Base-by-base conservation (phyloP, 2,329 filamentous ascomycete species). In the Thermoascus crustaceus region DNA sequence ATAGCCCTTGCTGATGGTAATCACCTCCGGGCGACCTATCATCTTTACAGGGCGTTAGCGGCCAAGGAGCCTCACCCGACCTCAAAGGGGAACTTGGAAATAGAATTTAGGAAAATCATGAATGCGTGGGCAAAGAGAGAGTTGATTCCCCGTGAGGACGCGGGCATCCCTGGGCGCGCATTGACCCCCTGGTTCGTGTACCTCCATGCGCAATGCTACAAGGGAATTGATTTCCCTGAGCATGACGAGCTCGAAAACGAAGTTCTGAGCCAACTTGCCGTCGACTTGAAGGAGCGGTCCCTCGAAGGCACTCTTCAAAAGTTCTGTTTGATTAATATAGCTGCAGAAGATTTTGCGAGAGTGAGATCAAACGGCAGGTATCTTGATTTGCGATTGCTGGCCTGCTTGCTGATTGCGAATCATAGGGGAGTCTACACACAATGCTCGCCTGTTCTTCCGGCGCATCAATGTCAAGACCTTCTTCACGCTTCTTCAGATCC, bases 161-260 rank as follows among this genome's bases (percentile, higher is more conserved):
- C 73, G 19, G 58, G 59, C 34, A 54, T 61, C 33, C 54, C 59
- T 9, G 58, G 58, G 16, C 75, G 78, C 45, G 76, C 79, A 22
- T 72, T 94, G 37, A 69, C 80, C 30, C 76, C 78, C 34, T 91
- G 87, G 81, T 94, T 95, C 50, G 75, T 89, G 40, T 80, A 82
- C 47, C 73, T 95, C 27, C 89, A 95, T 55, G 85, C 85, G 31
- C 78, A 82, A 53, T 89, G 85, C 58, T 89, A 83, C 61, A 80
- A 80, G 42, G 87, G 85, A 20, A 72, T 81, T 40, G 72, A 78
- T 29, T 88, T 91, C 49, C 64, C 76, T 1, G 78, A 81, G 42
- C 82, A 87, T 44, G 75, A 81, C 35, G 87, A 94, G 55, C 68
- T 95, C 18, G 88, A 95, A 59, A 78, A 78, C 39, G 86, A 94